These are phyloP conservation scores for Vicia villosa DNA, from an alignment of 306 rosid genomes.

Conservation along the genomic window DNA sequence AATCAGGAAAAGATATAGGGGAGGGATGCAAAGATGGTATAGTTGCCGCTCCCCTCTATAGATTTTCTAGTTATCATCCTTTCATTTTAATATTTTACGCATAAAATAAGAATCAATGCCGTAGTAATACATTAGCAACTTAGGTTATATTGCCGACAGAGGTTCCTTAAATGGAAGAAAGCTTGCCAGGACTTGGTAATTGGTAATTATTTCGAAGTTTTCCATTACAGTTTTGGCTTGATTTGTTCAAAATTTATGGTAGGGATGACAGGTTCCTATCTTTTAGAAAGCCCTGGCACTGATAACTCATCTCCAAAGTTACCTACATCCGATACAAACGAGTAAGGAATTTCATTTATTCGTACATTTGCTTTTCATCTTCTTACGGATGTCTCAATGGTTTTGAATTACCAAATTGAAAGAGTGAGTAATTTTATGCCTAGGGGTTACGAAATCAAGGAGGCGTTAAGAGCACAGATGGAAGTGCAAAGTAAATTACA, in stretches of 20 bases:
- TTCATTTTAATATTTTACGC: conserved; percentile 31
- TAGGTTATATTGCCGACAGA: conserved; percentile 19
- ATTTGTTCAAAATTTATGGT: conserved; percentile 47
- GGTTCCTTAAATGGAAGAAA: conserved; percentile 6
- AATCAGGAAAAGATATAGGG: conserved; percentile 89
- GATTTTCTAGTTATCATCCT: conserved; percentile 38
- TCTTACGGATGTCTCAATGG: conserved; percentile 28
- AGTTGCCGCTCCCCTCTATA: conserved; percentile 39
- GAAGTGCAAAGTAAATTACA: conserved; percentile 95
- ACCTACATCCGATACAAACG: conserved; percentile 74
- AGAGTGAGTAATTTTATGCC: conserved; percentile 26
- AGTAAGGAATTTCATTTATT: conserved; percentile 59
- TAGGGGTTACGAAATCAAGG: conserved; percentile 97
- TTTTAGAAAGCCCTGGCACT: conserved; percentile 78
- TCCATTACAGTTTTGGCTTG: conserved; percentile 37
- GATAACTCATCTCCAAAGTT: conserved; percentile 74
- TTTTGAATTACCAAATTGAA: conserved; percentile 33
- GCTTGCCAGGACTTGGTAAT: conserved; percentile 21
- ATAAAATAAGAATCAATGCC: conserved; percentile 8
- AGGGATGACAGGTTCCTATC: conserved; percentile 80
- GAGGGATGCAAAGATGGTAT: conserved; percentile 92
- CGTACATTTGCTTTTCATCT: background rate
- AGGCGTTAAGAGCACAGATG: conserved; percentile 93
- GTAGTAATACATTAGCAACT: conserved; percentile 15
- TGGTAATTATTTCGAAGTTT: background rate